phyloP scores from a whole-genome alignment of 495 filamentous ascomycete genomes.

The Hypoxylon perforatum region DNA sequence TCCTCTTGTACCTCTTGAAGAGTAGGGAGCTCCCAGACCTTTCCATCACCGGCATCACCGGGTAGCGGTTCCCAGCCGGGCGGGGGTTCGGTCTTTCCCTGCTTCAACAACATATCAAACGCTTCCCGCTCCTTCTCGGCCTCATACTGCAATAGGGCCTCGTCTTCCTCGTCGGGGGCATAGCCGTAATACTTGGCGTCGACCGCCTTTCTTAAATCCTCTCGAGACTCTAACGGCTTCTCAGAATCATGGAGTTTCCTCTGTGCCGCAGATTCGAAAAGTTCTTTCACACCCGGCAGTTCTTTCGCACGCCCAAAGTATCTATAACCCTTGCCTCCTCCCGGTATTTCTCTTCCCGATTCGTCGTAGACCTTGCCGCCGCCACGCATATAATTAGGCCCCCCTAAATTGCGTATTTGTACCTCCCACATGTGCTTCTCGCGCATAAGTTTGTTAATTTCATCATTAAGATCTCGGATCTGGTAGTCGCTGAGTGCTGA shows the following conservation, averaged over 20 bases:
- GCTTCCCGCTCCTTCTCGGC: constrained; percentile 84
- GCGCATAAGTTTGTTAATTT: constrained; percentile 98
- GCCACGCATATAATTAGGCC: constrained; percentile 98
- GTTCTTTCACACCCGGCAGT: constrained; percentile 93
- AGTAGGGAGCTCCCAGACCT: constrained; percentile 85
- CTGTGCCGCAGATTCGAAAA: constrained; percentile 83
- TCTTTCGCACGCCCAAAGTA: constrained; percentile 94
- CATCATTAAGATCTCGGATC: constrained; percentile 97
- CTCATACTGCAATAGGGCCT: constrained; percentile 84
- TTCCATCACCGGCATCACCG: constrained; percentile 84
- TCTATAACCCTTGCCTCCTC: constrained; percentile 88
- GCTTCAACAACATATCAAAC: constrained; percentile 67
- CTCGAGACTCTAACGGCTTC: constrained; percentile 67
- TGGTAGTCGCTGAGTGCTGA: constrained; percentile 89
- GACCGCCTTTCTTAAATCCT: constrained; percentile 82
- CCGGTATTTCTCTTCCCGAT: constrained; percentile 88
- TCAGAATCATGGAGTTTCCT: constrained; percentile 66
- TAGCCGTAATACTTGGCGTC: constrained; percentile 98
- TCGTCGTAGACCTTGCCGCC: constrained; percentile 90
- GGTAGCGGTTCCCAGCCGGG: constrained; percentile 86
- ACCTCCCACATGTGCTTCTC: constrained; percentile 99
- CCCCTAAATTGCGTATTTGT: constrained; percentile 92
- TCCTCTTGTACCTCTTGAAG: constrained; percentile 93
- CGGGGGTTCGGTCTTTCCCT: constrained; percentile 55
- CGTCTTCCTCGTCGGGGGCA: constrained; percentile 93